Conservation (phyloP, 2,329 filamentous ascomycete genomes). For the Ophiostoma perfectum region DNA sequence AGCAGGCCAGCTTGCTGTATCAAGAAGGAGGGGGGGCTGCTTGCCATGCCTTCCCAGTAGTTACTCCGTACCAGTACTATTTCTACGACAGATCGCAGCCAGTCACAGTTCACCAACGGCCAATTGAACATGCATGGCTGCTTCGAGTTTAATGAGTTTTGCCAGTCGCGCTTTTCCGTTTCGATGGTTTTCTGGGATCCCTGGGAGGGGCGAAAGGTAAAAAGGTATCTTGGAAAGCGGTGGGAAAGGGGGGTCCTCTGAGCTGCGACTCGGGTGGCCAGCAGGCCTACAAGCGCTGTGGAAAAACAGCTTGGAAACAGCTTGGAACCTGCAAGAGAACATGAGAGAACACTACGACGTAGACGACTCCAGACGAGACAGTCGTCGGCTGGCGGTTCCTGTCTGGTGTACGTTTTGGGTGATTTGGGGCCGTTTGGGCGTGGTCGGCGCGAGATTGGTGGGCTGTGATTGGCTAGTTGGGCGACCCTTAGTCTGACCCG, state of each 20-base stretch:
- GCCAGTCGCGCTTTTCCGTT: background rate
- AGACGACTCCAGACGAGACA: background rate
- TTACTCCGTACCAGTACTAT: background rate
- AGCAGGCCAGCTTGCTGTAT: background rate
- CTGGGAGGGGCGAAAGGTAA: background rate
- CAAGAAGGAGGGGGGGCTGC: slow-evolving; percentile 2
- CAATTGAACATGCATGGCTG: background rate
- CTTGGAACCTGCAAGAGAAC: slow-evolving; percentile 6
- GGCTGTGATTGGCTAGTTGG: background rate
- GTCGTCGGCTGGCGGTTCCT: background rate
- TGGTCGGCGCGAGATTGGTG: background rate
- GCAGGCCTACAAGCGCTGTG: background rate
- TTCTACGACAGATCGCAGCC: background rate
- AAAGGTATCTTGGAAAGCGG: background rate
- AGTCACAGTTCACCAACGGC: background rate
- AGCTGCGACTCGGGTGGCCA: too few relatives aligned
- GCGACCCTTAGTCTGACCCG: background rate
- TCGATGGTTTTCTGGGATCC: background rate
- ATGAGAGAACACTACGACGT: background rate
- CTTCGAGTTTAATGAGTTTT: background rate
- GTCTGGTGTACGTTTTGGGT: background rate
- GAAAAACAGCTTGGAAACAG: background rate
- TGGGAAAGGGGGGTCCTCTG: too few relatives aligned
- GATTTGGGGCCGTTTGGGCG: background rate
- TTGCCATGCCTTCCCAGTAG: background rate